Base-by-base conservation (phyloP, 164 flowering plant species). In the Chloranthus sessilifolius region DNA sequence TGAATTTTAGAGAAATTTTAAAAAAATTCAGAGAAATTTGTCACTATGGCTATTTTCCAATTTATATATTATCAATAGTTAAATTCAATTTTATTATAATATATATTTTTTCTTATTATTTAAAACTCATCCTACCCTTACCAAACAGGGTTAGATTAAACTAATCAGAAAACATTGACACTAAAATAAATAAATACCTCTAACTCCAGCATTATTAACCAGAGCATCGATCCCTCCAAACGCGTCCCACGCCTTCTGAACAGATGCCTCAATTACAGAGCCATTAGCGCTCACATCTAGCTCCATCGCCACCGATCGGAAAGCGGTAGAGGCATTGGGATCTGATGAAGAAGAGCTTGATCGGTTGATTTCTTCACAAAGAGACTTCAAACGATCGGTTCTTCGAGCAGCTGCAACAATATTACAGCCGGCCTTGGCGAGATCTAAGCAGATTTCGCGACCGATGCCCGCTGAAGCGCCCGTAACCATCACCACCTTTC, bases 401-500 rank as follows among this genome's bases (percentile, higher is more conserved):
- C 96, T 70, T 20, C 94, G 80, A 30, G 94, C 96, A 0, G 96
- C 90, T 1, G 83, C 90, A 9, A 88, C 33, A 52, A 88, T 55
- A 12, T 35, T 55, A 60, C 90, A 88, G 6, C 90, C 94, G 47
- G 84, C 78, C 59, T 55, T 56, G 46, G 88, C 82, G 1, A 88
- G 63, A 52, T 80, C 79, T 25, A 75, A 50, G 50, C 92, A 84
- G 55, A 84, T 60, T 0, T 80, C 81, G 0, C 71, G 64, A 29
- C 96, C 96, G 2, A 88, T 23, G 1, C 96, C 94, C 0, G 96
- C 74, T 0, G 96, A 84, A 0, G 94, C 94, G 1, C 95, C 95
- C 9, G 95, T 85, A 25, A 82, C 85, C 78, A 85, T 47, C 3
- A 80, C 88, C 28, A 85, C 81, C 43, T 79, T 80, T 28, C 62